Conservation (phyloP, 768 basidiomycete species). For the Russula compacta region DNA sequence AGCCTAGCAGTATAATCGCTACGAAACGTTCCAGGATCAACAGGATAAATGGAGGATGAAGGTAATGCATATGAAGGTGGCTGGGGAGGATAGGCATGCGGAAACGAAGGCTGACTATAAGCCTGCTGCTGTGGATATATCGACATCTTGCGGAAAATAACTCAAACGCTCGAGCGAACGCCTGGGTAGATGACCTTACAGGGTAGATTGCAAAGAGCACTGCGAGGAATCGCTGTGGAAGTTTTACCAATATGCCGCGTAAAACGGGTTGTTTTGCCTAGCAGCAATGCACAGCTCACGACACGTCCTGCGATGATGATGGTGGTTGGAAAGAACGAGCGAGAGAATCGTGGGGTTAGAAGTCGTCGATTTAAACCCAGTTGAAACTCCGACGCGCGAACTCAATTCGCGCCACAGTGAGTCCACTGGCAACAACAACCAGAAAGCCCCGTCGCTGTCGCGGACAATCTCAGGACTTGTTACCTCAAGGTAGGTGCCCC, state of each 20-base stretch:
- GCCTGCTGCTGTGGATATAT: slow-evolving; percentile 45
- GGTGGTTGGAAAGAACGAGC: slow-evolving; percentile 20
- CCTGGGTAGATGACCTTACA: slow-evolving; percentile 17
- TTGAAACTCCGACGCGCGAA: slow-evolving; percentile 16
- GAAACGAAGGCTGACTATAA: slow-evolving; percentile 40
- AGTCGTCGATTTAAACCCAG: background rate
- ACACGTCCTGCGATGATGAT: slow-evolving; percentile 18
- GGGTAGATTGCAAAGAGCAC: background rate
- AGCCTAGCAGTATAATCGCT: slow-evolving; percentile 70
- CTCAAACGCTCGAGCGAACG: slow-evolving; percentile 12
- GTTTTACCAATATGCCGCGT: slow-evolving; percentile 14
- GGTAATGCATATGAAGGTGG: slow-evolving; percentile 42
- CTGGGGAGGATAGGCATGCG: slow-evolving; percentile 26
- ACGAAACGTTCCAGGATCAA: slow-evolving; percentile 66
- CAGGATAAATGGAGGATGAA: slow-evolving; percentile 34
- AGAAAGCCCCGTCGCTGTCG: slow-evolving; percentile 21
- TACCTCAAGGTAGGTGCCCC: slow-evolving; percentile 26
- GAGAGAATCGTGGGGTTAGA: background rate
- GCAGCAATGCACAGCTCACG: slow-evolving; percentile 18
- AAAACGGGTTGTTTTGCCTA: slow-evolving; percentile 13
- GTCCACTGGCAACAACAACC: slow-evolving; percentile 8
- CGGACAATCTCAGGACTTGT: slow-evolving; percentile 27
- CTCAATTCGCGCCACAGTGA: slow-evolving; percentile 21
- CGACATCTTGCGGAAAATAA: slow-evolving; percentile 37
- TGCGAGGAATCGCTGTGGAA: slow-evolving; percentile 5